Evolutionary conservation across 495 filamentous ascomycete genomes (phyloP).

Genomic region (Mytilinidion resinicola): DNA sequence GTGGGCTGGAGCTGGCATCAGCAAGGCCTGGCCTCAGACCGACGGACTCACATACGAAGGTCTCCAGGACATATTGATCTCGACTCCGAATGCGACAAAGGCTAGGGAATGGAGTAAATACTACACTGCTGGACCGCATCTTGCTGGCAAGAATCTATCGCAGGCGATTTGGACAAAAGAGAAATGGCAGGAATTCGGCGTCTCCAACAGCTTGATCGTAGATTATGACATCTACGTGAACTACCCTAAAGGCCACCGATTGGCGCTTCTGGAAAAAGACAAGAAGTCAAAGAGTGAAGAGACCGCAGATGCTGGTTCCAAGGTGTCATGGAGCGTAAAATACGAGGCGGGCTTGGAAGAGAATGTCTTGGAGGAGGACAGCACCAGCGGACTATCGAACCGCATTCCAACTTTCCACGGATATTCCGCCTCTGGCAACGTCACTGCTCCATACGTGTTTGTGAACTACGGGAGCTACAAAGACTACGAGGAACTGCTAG

Average conservation of each 20-base stretch:
- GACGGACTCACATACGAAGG: slow-evolving; percentile 52
- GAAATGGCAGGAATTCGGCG: slow-evolving; percentile 76
- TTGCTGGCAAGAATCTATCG: slow-evolving; percentile 81
- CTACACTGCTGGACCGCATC: slow-evolving; percentile 82
- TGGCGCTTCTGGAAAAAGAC: slow-evolving; percentile 65
- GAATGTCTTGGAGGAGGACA: slow-evolving; percentile 78
- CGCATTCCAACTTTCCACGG: slow-evolving; percentile 92
- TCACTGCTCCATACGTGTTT: slow-evolving; percentile 75
- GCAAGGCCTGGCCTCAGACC: slow-evolving; percentile 36
- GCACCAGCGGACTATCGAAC: slow-evolving; percentile 62
- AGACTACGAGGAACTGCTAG: slow-evolving; percentile 78
- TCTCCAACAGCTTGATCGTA: slow-evolving; percentile 63
- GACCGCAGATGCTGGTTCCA: slow-evolving; percentile 10
- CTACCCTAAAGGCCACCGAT: slow-evolving; percentile 72
- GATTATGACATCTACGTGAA: slow-evolving; percentile 89
- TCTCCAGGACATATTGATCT: slow-evolving; percentile 61
- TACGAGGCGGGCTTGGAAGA: slow-evolving; percentile 81
- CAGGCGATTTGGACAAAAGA: slow-evolving; percentile 85
- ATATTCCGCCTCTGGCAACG: slow-evolving; percentile 87
- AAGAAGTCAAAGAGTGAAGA: slow-evolving; percentile 20
- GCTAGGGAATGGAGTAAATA: slow-evolving; percentile 80
- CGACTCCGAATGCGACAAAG: slow-evolving; percentile 62
- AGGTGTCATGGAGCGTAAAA: slow-evolving; percentile 50
- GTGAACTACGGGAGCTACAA: slow-evolving; percentile 82
- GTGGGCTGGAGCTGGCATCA: slow-evolving; percentile 40